phyloP scores from a whole-genome alignment of 1,284 basidiomycete genomes.

The Exobasidium rhododendri region DNA sequence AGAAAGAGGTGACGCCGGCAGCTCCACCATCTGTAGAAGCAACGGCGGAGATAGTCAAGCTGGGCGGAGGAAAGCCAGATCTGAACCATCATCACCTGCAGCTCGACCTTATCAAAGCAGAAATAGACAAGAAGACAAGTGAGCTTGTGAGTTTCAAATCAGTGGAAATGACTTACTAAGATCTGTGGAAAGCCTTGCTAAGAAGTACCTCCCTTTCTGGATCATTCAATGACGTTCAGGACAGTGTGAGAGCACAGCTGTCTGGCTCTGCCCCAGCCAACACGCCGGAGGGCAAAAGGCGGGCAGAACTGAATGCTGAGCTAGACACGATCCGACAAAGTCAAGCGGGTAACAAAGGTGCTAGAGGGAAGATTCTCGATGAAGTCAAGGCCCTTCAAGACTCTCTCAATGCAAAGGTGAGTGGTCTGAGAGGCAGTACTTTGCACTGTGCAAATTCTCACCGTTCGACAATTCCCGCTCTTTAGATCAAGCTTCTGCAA shows the following conservation, averaged over 20 bases:
- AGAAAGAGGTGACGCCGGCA: not conserved
- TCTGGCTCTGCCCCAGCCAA: constrained; percentile 44
- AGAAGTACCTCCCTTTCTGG: no score
- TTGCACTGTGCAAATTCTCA: constrained; percentile 64
- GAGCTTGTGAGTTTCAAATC: constrained; percentile 36
- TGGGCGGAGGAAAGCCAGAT: constrained; percentile 50
- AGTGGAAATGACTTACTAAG: no score
- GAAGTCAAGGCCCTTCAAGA: constrained; percentile 82
- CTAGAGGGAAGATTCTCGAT: constrained; percentile 73
- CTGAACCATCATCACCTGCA: constrained; percentile 40
- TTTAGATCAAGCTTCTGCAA: constrained; percentile 82
- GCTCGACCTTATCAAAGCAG: constrained; percentile 45
- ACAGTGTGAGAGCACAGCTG: constrained; percentile 68
- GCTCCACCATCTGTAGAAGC: constrained; percentile 1
- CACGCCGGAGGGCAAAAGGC: constrained; percentile 66
- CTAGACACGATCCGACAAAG: constrained; percentile 74
- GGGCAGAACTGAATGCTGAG: constrained; percentile 73
- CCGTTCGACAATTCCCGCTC: no score
- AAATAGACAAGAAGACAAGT: constrained; percentile 43
- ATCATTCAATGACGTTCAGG: constrained; percentile 60
- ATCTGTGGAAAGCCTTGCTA: no score
- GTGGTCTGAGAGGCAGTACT: constrained; percentile 59
- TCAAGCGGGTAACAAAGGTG: constrained; percentile 75
- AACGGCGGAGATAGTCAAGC: constrained; percentile 36
- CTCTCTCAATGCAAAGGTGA: constrained; percentile 74